Evolutionary conservation across 768 basidiomycete species (phyloP).

Genomic region (Naganishia vishniacii): DNA sequence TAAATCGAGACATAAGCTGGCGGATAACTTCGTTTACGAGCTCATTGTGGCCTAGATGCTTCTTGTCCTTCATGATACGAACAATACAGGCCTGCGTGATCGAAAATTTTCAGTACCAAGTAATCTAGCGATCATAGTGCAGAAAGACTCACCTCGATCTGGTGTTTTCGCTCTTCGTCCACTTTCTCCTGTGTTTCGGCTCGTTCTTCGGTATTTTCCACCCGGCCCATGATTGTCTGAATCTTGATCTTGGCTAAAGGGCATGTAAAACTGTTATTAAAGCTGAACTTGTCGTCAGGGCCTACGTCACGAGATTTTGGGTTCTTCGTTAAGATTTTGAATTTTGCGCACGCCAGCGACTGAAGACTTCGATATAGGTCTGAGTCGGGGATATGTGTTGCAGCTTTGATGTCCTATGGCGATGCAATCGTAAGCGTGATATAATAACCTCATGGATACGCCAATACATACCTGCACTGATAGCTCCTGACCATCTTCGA

Average conservation of each 20-base stretch:
- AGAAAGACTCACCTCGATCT: slow-evolving; percentile 66
- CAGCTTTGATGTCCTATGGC: slow-evolving; percentile 70
- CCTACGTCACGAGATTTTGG: slow-evolving; percentile 80
- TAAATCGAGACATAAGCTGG: slow-evolving; percentile 77
- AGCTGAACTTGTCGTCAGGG: slow-evolving; percentile 73
- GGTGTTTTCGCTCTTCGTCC: slow-evolving; percentile 82
- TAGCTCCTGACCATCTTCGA: slow-evolving; percentile 63
- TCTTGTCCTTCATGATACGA: slow-evolving; percentile 93
- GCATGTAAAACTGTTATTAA: slow-evolving; percentile 76
- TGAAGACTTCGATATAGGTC: slow-evolving; percentile 91
- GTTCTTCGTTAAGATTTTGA: slow-evolving; percentile 82
- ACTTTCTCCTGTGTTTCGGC: slow-evolving; percentile 84
- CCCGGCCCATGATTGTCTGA: slow-evolving; percentile 75
- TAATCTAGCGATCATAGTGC: background rate
- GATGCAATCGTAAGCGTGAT: background rate
- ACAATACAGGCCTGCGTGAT: slow-evolving; percentile 80
- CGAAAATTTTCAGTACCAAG: background rate
- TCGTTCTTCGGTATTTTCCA: slow-evolving; percentile 79
- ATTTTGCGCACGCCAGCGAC: slow-evolving; percentile 91
- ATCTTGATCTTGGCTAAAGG: slow-evolving; percentile 87
- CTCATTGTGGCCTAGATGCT: slow-evolving; percentile 79
- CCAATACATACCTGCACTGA: slow-evolving; percentile 63
- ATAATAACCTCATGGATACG: background rate
- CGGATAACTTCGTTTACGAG: slow-evolving; percentile 84
- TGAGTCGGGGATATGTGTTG: slow-evolving; percentile 65